Evolutionary conservation across 352 stramenopile genomes (phyloP).

Genomic region (Pythium aristosporum): DNA sequence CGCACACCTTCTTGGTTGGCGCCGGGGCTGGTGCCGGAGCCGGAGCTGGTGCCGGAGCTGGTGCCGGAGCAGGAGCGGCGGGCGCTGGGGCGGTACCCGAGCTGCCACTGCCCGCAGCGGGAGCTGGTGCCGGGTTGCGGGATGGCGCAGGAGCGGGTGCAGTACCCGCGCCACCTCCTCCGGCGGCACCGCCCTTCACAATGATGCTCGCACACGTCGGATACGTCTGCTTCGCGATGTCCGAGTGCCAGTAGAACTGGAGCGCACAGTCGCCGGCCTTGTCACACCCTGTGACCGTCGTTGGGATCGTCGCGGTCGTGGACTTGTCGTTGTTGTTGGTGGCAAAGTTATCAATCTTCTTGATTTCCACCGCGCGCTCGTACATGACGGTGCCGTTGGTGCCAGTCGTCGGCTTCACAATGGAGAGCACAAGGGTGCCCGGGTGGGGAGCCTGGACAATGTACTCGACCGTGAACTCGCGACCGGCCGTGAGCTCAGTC

Average conservation of each 20-base stretch:
- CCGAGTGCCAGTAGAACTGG: slow-evolving; percentile 67
- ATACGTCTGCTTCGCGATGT: slow-evolving; percentile 59
- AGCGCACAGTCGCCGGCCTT: slow-evolving; percentile 45
- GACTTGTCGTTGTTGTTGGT: slow-evolving; percentile 30
- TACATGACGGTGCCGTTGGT: slow-evolving; percentile 46
- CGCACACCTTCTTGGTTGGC: too few relatives aligned
- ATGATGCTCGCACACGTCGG: slow-evolving; percentile 55
- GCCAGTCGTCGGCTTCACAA: slow-evolving; percentile 53
- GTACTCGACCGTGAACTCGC: slow-evolving; percentile 48
- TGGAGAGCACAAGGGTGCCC: slow-evolving; percentile 47
- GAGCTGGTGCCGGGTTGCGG: too few relatives aligned
- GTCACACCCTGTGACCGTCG: slow-evolving; percentile 42
- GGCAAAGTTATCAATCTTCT: slow-evolving; percentile 44
- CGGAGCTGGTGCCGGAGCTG: slow-evolving; percentile 11
- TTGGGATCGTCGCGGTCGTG: slow-evolving; percentile 37
- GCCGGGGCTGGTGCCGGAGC: not conserved
- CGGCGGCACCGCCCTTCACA: slow-evolving; percentile 28
- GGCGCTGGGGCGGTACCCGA: too few relatives aligned
- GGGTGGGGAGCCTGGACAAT: slow-evolving; percentile 59
- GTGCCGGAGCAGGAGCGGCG: too few relatives aligned
- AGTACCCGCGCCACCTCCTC: slow-evolving; percentile 1
- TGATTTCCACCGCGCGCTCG: slow-evolving; percentile 34
- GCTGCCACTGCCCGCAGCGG: too few relatives aligned
- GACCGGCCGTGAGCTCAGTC: slow-evolving; percentile 39
- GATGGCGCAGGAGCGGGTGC: too few relatives aligned